Evolutionary conservation across 1,139 yeast genomes (phyloP).

Genomic region (Kluyveromyces sp.): DNA sequence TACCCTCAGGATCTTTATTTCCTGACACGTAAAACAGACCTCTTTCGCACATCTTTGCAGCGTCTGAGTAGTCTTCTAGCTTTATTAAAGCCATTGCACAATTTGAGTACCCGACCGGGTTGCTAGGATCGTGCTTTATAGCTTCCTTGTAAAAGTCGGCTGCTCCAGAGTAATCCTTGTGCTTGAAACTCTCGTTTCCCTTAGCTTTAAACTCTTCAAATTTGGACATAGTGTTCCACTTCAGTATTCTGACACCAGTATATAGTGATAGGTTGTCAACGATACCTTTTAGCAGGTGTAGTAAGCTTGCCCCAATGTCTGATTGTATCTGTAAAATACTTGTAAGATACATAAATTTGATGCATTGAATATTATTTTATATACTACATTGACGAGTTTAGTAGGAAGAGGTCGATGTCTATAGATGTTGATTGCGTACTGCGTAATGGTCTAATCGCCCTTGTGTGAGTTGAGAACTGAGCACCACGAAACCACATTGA

Average conservation of each 20-base stretch:
- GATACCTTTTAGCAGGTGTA: too few species aligned
- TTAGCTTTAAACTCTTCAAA: slow-evolving; percentile 31
- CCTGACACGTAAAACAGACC: slow-evolving; percentile 43
- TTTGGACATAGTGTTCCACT: slow-evolving; percentile 16
- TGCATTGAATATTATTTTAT: too few species aligned
- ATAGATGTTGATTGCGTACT: background rate
- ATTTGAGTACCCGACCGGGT: slow-evolving; percentile 68
- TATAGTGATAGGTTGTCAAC: too few species aligned
- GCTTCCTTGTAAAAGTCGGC: slow-evolving; percentile 61
- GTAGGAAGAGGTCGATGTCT: too few species aligned
- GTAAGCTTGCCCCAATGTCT: too few species aligned
- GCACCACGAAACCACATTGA: background rate
- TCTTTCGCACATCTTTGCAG: slow-evolving; percentile 50
- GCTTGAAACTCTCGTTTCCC: slow-evolving; percentile 65
- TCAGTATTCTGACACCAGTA: too few species aligned
- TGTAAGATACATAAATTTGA: too few species aligned
- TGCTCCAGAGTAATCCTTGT: slow-evolving; percentile 50
- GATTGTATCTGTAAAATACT: too few species aligned
- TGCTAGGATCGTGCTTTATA: slow-evolving; percentile 45
- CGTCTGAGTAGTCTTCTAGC: slow-evolving; percentile 47
- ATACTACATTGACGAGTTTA: too few species aligned
- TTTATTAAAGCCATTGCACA: slow-evolving; percentile 69
- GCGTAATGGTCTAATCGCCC: background rate
- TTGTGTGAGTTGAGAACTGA: background rate
- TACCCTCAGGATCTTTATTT: slow-evolving; percentile 18